Evolutionary conservation across 768 basidiomycete species (phyloP).

Genomic region (Amanita pallidorosea): DNA sequence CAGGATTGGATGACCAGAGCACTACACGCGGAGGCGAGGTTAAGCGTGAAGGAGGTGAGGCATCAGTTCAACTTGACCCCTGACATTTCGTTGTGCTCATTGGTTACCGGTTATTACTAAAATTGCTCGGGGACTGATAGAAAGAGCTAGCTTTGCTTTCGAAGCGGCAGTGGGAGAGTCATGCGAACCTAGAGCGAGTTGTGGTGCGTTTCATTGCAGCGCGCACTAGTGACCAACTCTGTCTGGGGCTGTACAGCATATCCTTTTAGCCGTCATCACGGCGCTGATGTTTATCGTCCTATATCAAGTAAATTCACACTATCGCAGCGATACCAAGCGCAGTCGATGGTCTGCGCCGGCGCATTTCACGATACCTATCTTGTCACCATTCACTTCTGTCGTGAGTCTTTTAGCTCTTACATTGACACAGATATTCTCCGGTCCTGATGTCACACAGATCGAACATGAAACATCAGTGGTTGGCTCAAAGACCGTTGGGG

Average conservation of each 20-base stretch:
- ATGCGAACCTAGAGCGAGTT: slow-evolving; percentile 32
- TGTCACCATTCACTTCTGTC: slow-evolving; percentile 73
- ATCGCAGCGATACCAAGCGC: slow-evolving; percentile 11
- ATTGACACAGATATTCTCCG: background rate
- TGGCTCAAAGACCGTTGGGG: slow-evolving; percentile 32
- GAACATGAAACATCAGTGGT: slow-evolving; percentile 63
- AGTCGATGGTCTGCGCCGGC: slow-evolving; percentile 27
- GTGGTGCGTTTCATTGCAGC: slow-evolving; percentile 3
- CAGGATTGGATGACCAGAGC: slow-evolving; percentile 66
- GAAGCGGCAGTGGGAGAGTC: slow-evolving; percentile 33
- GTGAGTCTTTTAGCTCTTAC: slow-evolving; percentile 26
- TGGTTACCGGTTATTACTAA: slow-evolving; percentile 6
- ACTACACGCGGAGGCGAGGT: slow-evolving; percentile 50
- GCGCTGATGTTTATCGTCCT: slow-evolving; percentile 25
- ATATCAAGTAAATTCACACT: slow-evolving; percentile 21
- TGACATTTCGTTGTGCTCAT: no score
- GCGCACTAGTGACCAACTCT: no score
- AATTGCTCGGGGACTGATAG: slow-evolving; percentile 18
- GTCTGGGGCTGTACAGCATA: no score
- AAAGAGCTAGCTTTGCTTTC: slow-evolving; percentile 28
- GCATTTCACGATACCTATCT: slow-evolving; percentile 70
- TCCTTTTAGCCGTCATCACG: slow-evolving; percentile 20
- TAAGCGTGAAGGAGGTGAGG: slow-evolving; percentile 37
- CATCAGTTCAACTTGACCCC: no score
- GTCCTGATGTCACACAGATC: slow-evolving; percentile 30